Percentiles rank a stretch among this genome's conserved stretches.
phyloP scores from a whole-genome alignment of 768 basidiomycete genomes.

The Chalciporus piperatus region DNA sequence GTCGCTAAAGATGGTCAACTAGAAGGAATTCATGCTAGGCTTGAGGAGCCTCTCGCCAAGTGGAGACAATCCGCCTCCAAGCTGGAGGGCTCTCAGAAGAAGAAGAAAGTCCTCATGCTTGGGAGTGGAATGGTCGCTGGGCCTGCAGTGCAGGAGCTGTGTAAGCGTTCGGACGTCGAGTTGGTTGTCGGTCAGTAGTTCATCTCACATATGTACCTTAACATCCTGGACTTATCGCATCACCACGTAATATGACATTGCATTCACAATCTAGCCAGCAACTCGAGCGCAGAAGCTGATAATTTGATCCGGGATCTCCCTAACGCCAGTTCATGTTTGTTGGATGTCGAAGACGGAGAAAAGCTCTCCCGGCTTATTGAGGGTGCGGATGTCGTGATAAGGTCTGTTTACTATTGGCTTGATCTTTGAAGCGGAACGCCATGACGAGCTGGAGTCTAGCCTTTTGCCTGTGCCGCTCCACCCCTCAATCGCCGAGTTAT shows the following conservation, averaged over 20 bases:
- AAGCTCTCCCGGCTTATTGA: constrained; percentile 52
- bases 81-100: constrained; percentile 23
- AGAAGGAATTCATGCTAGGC: constrained; percentile 51
- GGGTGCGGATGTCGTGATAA: constrained; percentile 77
- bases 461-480: constrained; percentile 80
- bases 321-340: constrained; percentile 52
- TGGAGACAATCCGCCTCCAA: constrained; percentile 31
- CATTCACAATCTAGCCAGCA: constrained; percentile 57
- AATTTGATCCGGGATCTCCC: constrained; percentile 39
- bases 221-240: constrained; percentile 14
- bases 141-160: constrained; percentile 78
- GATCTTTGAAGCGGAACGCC: neutral
- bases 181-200: constrained; percentile 69
- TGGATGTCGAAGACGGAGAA: constrained; percentile 55
- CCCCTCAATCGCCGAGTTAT: constrained; percentile 63
- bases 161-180: constrained; percentile 57
- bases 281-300: constrained; percentile 59
- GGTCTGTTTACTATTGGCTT: constrained; percentile 43
- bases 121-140: constrained; percentile 97
- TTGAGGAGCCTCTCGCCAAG: constrained; percentile 48
- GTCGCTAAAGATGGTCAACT: constrained; percentile 63
- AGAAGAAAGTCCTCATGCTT: constrained; percentile 73
- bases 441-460: constrained; percentile 37
- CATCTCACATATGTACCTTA: constrained; percentile 8
- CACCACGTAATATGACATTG: constrained; percentile 6